phyloP scores from a whole-genome alignment of 495 filamentous ascomycete genomes.

The Xylaria cubensis region DNA sequence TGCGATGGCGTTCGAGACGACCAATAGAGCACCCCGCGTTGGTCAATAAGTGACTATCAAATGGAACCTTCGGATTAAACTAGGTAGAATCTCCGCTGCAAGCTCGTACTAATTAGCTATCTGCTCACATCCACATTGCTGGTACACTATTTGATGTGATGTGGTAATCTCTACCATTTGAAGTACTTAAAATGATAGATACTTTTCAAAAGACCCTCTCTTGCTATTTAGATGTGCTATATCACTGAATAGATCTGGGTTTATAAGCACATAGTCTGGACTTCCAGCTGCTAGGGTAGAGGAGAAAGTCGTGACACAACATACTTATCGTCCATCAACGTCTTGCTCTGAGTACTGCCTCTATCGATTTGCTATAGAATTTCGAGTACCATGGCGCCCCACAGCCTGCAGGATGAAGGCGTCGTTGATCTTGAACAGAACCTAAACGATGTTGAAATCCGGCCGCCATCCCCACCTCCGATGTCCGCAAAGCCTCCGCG shows the following conservation, averaged over 20 bases:
- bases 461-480: conserved; percentile 41
- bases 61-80: conserved; percentile 3
- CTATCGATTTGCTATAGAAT: neutral
- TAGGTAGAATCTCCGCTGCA: conserved; percentile 19
- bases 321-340: neutral
- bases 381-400: conserved; percentile 34
- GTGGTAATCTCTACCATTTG: neutral
- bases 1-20: neutral
- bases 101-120: conserved; percentile 6
- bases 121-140: neutral
- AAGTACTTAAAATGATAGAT: neutral
- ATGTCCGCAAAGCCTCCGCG: conserved; percentile 56
- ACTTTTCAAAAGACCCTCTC: neutral
- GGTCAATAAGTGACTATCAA: neutral
- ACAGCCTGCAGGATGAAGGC: conserved; percentile 36
- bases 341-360: neutral
- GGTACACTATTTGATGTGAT: neutral
- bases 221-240: neutral
- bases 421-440: conserved; percentile 34
- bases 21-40: conserved; percentile 14
- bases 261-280: neutral
- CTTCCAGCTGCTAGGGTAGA: neutral
- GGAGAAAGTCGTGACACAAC: neutral
- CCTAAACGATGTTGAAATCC: conserved; percentile 24
- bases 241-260: neutral